These are phyloP conservation scores for Cephaloascus albidus DNA, from an alignment of 805 yeast genomes.

Conservation along the genomic window DNA sequence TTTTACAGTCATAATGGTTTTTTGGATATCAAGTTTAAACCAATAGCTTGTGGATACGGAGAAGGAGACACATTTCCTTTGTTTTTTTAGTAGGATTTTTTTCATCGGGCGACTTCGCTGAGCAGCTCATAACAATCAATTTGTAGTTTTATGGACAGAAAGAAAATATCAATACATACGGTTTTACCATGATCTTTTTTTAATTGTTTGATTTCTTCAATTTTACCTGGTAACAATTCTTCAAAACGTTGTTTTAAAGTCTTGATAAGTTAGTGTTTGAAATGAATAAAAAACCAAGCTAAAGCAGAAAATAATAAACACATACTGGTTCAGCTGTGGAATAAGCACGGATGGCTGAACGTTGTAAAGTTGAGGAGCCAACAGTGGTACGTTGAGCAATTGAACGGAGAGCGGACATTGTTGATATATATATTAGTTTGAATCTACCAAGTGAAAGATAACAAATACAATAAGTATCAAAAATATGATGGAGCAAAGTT, in stretches of 20 bases:
- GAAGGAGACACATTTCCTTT: too few species aligned
- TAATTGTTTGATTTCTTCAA: conserved; percentile 83
- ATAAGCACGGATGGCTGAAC: conserved; percentile 12
- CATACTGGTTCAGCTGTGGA: conserved; percentile 28
- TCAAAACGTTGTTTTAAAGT: conserved; percentile 93
- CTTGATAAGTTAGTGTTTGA: conserved; percentile 15
- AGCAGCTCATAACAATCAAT: background rate
- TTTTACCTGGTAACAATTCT: conserved; percentile 83
- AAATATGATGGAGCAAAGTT: background rate
- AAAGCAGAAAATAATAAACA: conserved; percentile 1
- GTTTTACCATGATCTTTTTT: conserved; percentile 86
- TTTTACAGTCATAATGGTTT: too few species aligned
- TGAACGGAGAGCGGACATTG: conserved; percentile 1
- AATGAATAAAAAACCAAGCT: background rate
- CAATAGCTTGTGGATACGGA: too few species aligned
- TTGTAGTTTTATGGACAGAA: too few species aligned
- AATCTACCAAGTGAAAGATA: too few species aligned
- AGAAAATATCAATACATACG: conserved; percentile 31
- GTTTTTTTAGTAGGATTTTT: background rate
- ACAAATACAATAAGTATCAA: too few species aligned
- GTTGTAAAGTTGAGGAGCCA: background rate
- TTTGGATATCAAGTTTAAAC: too few species aligned
- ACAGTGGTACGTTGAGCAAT: background rate
- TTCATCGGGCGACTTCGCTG: background rate
- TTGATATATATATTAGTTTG: too few species aligned